Evolutionary conservation across 2,329 filamentous ascomycete species (phyloP), one percentile per base, ranked within the genome.

Genomic region (Microcyclosporella mali): DNA sequence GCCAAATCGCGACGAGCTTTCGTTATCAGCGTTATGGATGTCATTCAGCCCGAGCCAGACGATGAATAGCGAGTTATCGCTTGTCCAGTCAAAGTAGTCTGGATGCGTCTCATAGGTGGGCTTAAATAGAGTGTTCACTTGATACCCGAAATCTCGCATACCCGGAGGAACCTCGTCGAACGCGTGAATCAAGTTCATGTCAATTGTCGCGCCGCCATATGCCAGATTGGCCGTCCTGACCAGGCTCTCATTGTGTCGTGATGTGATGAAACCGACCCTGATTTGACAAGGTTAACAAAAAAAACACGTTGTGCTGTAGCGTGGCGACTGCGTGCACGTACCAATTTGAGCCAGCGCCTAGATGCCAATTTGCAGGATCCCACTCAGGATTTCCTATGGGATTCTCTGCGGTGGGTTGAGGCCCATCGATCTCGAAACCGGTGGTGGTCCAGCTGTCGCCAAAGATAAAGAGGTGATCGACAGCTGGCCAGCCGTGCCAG

Each of bases 401-500:
- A 53, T 80, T 78, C 4, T 63, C 60, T 3, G 66, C 50, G 6
- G 68, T 73, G 1, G 81, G 78, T 29, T 78, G 70, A 0, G 68
- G 61, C 16, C 69, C 66, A 9, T 63, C 70, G 32, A 72, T 64
- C 45, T 79, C 64, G 61, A 84, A 84, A 7, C 74, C 73, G 2
- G 75, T 79, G 47, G 73, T 70, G 1, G 75, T 75, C 62, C 80
- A 81, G 2, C 75, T 79, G 54, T 81, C 74, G 32, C 78, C 77
- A 51, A 63, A 63, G 30, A 57, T 49, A 33, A 60, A 30, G 14
- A 25, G 21, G 21, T 25, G 21, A 25, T 25, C 21, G 21, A 25
- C 21, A 9, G 6, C 21, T 25, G 21, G 21, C 21, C 21, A 25
- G 21, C 21, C 21, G 21, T 25, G 21, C 21, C 21, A 25, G 21